Conservation (phyloP, 495 filamentous ascomycete genomes). For the Cercophora scortea region DNA sequence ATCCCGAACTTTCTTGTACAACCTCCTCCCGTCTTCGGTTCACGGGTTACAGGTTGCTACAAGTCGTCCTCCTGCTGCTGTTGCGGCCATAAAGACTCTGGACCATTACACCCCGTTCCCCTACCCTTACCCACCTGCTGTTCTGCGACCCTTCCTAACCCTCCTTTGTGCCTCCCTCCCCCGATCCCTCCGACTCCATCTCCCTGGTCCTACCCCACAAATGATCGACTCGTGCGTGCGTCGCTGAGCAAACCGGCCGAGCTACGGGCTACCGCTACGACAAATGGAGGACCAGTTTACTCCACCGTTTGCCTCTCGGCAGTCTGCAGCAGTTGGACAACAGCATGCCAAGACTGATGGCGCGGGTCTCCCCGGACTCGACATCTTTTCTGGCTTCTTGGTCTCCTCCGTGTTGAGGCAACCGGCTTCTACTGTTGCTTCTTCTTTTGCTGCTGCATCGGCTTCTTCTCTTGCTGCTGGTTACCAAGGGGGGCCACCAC, state of each 20-base stretch:
- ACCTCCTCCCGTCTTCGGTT: no score
- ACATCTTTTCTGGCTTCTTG: slow-evolving; percentile 1
- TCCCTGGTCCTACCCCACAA: slow-evolving; percentile 5
- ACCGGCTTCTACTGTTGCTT: not conserved
- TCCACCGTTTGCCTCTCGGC: slow-evolving; percentile 4
- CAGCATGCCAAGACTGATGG: slow-evolving; percentile 12
- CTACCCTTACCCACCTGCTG: no score
- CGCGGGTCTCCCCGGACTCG: slow-evolving; percentile 3
- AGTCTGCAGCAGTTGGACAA: slow-evolving; percentile 3
- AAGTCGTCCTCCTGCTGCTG: no score
- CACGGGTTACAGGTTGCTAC: no score
- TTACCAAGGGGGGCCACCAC: no score
- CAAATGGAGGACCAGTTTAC: slow-evolving; percentile 9
- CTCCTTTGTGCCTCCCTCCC: not conserved
- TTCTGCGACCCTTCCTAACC: no score
- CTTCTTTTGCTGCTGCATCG: not conserved
- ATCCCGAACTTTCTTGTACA: not conserved
- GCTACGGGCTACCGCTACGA: no score
- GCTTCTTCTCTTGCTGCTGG: not conserved
- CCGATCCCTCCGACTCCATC: not conserved
- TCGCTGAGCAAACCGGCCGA: not conserved
- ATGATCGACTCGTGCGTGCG: not conserved
- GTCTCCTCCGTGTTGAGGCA: not conserved
- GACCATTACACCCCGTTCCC: no score
- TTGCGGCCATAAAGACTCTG: no score